A percentile compares a stretch with the other conserved stretches of the same genome.
Evolutionary conservation across 2,329 filamentous ascomycete genomes (phyloP).

Genomic region (Gnomoniopsis sp.): DNA sequence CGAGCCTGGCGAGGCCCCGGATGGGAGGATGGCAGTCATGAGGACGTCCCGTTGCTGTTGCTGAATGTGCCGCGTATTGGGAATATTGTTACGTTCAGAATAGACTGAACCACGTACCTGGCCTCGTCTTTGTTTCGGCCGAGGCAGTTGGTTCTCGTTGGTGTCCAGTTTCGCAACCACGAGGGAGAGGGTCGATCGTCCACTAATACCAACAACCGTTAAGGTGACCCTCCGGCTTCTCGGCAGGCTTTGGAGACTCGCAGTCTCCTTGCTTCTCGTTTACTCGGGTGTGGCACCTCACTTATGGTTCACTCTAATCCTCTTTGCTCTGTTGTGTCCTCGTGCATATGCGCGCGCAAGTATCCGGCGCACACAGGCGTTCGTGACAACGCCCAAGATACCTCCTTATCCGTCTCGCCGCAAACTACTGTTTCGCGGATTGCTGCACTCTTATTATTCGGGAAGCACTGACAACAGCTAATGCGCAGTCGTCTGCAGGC

Average conservation of each 20-base stretch:
- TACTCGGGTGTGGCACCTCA: neutral
- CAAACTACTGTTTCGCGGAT: neutral
- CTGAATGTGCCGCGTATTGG: neutral
- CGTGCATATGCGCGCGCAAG: conserved; percentile 1
- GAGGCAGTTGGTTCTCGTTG: neutral
- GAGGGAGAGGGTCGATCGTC: neutral
- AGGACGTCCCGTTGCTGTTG: neutral
- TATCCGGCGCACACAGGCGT: neutral
- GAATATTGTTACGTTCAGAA: neutral
- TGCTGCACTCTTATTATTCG: neutral
- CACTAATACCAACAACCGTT: too few species aligned
- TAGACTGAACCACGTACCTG: neutral
- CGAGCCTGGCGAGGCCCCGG: conserved; percentile 25
- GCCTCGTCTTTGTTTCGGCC: neutral
- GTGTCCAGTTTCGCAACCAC: conserved; percentile 4
- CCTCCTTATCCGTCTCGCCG: neutral
- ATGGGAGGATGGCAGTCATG: conserved; percentile 31
- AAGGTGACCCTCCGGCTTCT: neutral
- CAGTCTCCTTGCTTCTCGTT: neutral
- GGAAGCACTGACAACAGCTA: conserved; percentile 4
- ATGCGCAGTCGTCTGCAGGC: conserved; percentile 3
- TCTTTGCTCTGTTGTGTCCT: conserved; percentile 6
- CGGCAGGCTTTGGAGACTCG: neutral
- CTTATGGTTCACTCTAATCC: neutral
- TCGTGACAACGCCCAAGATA: neutral